These are phyloP conservation scores for Backusella circina DNA, from an alignment of 192 early-diverging fungal species.

Conservation along the genomic window DNA sequence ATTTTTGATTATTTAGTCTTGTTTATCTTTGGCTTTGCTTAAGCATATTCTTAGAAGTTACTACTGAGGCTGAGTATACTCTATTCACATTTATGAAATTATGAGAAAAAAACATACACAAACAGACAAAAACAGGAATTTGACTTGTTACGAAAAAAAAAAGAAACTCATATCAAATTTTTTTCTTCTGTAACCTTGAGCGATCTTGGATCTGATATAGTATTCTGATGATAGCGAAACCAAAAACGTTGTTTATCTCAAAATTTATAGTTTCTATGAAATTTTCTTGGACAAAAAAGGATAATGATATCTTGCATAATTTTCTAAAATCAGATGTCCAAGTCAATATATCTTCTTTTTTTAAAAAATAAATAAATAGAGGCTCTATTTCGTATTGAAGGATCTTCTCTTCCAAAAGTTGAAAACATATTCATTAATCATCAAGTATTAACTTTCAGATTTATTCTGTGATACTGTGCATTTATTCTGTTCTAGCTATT, in stretches of 20 bases:
- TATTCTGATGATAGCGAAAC: too few relatives aligned
- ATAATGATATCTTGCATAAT: not conserved
- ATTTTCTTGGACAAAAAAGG: not conserved
- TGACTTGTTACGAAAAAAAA: not conserved
- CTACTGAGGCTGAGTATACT: not conserved
- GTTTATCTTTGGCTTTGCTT: not conserved
- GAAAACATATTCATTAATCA: not conserved
- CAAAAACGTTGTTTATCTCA: too few relatives aligned
- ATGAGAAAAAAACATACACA: not conserved
- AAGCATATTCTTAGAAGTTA: not conserved
- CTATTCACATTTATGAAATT: not conserved
- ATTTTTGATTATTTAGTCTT: not conserved
- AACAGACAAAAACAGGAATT: not conserved
- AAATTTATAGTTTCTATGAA: too few relatives aligned
- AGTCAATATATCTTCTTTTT: too few relatives aligned
- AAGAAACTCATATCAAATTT: not conserved
- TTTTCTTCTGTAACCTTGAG: not conserved
- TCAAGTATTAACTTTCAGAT: not conserved
- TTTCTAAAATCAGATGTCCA: too few relatives aligned
- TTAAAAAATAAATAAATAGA: not conserved
- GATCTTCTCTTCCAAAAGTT: not conserved
- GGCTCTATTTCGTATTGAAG: too few relatives aligned
- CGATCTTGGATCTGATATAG: too few relatives aligned
- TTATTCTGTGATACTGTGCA: too few relatives aligned
- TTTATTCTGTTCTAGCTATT: too few relatives aligned